Evolutionary conservation across 1,139 yeast genomes (phyloP).

Genomic region (Saccharomycopsis hybrid): DNA sequence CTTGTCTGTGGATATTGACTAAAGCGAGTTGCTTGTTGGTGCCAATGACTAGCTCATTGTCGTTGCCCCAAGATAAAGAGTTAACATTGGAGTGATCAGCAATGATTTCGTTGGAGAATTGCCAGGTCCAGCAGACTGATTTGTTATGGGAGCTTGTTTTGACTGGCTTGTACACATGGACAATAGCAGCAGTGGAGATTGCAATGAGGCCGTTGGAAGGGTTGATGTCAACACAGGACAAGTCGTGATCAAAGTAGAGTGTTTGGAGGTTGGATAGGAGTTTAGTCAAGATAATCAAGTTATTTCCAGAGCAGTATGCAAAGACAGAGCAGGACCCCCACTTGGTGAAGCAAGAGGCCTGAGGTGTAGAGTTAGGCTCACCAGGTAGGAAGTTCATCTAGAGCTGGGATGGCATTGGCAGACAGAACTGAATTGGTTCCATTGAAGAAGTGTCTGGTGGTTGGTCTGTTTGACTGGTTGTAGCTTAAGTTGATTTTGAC

Average conservation of each 20-base stretch:
- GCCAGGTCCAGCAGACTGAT: conserved; percentile 38
- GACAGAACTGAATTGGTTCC: too few relatives aligned
- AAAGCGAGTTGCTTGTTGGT: conserved; percentile 44
- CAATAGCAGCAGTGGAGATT: conserved; percentile 31
- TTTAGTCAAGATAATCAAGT: conserved; percentile 58
- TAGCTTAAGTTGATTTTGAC: too few relatives aligned
- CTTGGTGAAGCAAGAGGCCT: conserved; percentile 11
- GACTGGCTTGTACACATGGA: conserved; percentile 35
- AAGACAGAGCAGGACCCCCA: conserved; percentile 18
- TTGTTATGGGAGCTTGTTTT: conserved; percentile 38
- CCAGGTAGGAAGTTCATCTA: conserved; percentile 21
- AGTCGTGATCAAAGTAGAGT: conserved; percentile 61
- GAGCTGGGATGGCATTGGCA: neutral
- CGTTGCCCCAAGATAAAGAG: conserved; percentile 63
- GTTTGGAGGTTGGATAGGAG: conserved; percentile 61
- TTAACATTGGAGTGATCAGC: conserved; percentile 38
- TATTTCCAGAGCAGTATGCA: conserved; percentile 85
- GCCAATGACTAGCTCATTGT: conserved; percentile 58
- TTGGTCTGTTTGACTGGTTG: too few relatives aligned
- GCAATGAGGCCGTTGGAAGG: conserved; percentile 46
- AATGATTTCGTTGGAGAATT: conserved; percentile 32
- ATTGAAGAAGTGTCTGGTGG: too few relatives aligned
- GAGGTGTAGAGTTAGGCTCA: conserved; percentile 19
- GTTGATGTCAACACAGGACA: conserved; percentile 60
- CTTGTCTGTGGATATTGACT: conserved; percentile 39